These are phyloP conservation scores for Ceratocystis diversiconidia DNA, from an alignment of 2,329 filamentous ascomycete genomes.

Conservation along the genomic window DNA sequence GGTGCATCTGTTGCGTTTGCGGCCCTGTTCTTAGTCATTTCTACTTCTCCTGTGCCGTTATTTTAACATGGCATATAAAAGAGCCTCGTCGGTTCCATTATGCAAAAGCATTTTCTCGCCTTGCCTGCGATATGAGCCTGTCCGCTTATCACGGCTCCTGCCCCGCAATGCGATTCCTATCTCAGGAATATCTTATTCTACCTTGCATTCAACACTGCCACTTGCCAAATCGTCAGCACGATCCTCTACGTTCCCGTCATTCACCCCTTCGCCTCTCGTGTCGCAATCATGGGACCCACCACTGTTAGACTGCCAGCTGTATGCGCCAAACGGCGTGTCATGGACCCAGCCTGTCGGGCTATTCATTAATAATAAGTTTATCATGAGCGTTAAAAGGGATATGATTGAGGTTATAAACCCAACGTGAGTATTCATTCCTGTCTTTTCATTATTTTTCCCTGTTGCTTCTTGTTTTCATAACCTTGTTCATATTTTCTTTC, in stretches of 20 bases:
- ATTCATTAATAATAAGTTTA: conserved; percentile 74
- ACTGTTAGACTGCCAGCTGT: conserved; percentile 30
- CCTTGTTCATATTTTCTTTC: neutral
- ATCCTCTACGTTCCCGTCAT: neutral
- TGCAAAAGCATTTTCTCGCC: neutral
- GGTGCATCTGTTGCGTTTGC: neutral
- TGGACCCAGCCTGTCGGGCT: conserved; percentile 63
- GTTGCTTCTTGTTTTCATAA: neutral
- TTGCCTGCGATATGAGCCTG: neutral
- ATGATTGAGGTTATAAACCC: conserved; percentile 57
- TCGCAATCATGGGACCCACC: conserved; percentile 1
- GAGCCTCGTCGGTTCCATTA: too few species aligned
- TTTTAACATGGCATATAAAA: too few species aligned
- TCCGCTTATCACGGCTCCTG: neutral
- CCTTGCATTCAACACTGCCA: neutral
- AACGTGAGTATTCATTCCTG: conserved; percentile 33
- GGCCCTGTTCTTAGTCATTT: too few species aligned
- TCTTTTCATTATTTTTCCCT: neutral
- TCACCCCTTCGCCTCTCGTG: neutral
- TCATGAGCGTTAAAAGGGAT: conserved; percentile 48
- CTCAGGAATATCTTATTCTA: neutral
- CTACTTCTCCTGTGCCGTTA: too few species aligned
- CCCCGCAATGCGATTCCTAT: neutral
- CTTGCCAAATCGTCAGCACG: neutral
- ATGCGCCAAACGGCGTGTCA: conserved; percentile 59